phyloP scores from a whole-genome alignment of 2,329 filamentous ascomycete species.

The Neonectria faginata region DNA sequence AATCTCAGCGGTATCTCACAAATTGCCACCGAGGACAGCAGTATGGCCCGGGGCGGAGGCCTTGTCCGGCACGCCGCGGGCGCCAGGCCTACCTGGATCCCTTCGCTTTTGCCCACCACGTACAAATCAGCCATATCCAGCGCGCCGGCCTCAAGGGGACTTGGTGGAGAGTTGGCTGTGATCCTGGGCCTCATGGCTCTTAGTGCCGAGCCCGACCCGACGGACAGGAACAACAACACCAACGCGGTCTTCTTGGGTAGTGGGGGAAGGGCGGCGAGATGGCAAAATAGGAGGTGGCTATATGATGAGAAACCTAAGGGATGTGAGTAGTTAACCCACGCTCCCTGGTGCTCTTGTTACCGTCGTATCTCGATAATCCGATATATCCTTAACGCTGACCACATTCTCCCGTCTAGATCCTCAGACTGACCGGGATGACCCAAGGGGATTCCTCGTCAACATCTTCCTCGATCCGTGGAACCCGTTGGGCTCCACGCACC shows the following conservation, averaged over 20 bases:
- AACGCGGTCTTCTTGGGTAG: constrained; percentile 42
- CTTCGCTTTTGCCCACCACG: constrained; percentile 49
- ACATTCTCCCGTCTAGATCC: constrained; percentile 37
- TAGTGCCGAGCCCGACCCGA: constrained; percentile 16
- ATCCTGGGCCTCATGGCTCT: constrained; percentile 57
- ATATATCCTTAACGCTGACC: not conserved
- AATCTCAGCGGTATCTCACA: constrained; percentile 45
- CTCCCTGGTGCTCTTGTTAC: not conserved
- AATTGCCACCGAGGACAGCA: constrained; percentile 39
- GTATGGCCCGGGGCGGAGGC: constrained; percentile 26
- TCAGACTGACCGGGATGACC: constrained; percentile 38
- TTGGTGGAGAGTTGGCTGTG: constrained; percentile 54
- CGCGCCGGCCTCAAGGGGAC: constrained; percentile 44
- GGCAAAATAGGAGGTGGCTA: constrained; percentile 45
- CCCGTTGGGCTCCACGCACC: constrained; percentile 40
- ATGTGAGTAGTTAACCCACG: constrained; percentile 40
- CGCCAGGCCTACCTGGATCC: constrained; percentile 52
- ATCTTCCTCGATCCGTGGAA: constrained; percentile 50
- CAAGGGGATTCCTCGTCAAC: constrained; percentile 50
- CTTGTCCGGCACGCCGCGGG: constrained; percentile 49
- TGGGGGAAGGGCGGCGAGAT: constrained; percentile 34
- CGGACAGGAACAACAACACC: constrained; percentile 14
- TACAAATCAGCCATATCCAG: constrained; percentile 41
- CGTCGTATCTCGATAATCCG: not conserved
- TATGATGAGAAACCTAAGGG: constrained; percentile 35